These are phyloP conservation scores for Henckelia pumila DNA, from an alignment of 257 asterid genomes.

Conservation along the genomic window DNA sequence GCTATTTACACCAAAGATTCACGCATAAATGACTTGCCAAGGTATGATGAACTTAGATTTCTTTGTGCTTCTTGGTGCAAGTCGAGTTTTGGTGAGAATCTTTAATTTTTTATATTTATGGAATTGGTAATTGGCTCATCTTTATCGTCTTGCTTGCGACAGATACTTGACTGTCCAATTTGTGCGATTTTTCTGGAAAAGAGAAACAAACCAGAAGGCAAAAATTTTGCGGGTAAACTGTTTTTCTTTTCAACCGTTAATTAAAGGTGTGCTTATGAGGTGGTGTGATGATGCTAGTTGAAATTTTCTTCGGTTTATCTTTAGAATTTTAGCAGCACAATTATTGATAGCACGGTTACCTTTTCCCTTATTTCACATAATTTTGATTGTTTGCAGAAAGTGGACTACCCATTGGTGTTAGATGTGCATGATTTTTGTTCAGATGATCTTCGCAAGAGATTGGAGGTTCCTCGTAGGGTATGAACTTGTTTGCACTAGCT, in stretches of 20 bases:
- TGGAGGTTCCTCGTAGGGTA: constrained; percentile 92
- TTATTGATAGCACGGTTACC: not conserved
- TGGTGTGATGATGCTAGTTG: constrained; percentile 18
- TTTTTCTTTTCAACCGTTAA: constrained; percentile 6
- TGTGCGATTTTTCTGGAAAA: constrained; percentile 98
- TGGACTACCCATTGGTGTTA: constrained; percentile 90
- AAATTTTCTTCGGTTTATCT: not conserved
- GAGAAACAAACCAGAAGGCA: constrained; percentile 99
- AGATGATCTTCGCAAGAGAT: constrained; percentile 76
- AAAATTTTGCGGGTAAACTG: constrained; percentile 86
- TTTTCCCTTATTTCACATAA: not conserved
- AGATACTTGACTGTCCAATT: constrained; percentile 94
- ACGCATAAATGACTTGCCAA: constrained; percentile 83
- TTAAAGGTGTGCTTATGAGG: constrained; percentile 18
- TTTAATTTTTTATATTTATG: constrained; percentile 9
- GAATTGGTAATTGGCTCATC: constrained; percentile 12
- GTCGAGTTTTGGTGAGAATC: not conserved
- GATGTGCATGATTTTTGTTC: constrained; percentile 95
- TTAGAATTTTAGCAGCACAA: constrained; percentile 11
- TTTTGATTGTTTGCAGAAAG: constrained; percentile 59
- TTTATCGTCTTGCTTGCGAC: constrained; percentile 37
- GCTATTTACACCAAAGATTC: constrained; percentile 88
- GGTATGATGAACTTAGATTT: constrained; percentile 43
- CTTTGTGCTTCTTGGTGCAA: constrained; percentile 17
- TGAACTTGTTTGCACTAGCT: constrained; percentile 24